These are phyloP conservation scores for Mastigamoeba balamuthi DNA, from an alignment of 78 protist species.

Conservation along the genomic window DNA sequence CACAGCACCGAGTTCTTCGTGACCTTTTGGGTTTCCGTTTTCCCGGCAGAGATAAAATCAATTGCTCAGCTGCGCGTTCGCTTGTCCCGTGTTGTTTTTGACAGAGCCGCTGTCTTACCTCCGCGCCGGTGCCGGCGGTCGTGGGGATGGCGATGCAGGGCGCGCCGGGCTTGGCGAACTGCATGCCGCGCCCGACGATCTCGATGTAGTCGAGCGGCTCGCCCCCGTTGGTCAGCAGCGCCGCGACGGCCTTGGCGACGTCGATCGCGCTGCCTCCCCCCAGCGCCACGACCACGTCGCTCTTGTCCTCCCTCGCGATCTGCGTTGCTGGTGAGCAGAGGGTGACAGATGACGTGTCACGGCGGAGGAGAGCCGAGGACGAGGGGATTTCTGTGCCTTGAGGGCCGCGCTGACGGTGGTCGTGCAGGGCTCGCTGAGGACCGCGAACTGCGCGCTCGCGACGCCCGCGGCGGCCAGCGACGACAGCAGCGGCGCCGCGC, in stretches of 20 bases:
- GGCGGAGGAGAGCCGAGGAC: neutral
- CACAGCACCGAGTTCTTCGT: slow-evolving; percentile 10
- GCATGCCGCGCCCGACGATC: neutral
- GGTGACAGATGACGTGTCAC: neutral
- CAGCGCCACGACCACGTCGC: slow-evolving; percentile 13
- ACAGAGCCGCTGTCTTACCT: slow-evolving; percentile 9
- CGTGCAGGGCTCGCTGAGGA: neutral
- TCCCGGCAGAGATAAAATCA: no score
- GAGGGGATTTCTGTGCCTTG: neutral
- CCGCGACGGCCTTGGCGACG: slow-evolving; percentile 23
- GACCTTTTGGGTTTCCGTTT: no score
- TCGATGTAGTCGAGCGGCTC: neutral
- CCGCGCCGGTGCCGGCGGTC: slow-evolving; percentile 50
- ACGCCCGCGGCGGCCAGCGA: neutral
- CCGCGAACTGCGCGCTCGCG: neutral
- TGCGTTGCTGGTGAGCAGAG: neutral
- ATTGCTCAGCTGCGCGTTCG: no score
- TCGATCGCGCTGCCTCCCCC: slow-evolving; percentile 30
- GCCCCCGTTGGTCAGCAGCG: slow-evolving; percentile 10
- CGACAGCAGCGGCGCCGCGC: neutral
- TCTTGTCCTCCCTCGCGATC: neutral
- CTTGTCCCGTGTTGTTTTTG: no score
- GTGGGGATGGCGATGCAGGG: slow-evolving; percentile 37
- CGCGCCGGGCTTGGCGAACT: neutral
- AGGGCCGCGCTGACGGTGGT: neutral